Conservation (phyloP, 495 filamentous ascomycete genomes). For the Entonaema liquescens region DNA sequence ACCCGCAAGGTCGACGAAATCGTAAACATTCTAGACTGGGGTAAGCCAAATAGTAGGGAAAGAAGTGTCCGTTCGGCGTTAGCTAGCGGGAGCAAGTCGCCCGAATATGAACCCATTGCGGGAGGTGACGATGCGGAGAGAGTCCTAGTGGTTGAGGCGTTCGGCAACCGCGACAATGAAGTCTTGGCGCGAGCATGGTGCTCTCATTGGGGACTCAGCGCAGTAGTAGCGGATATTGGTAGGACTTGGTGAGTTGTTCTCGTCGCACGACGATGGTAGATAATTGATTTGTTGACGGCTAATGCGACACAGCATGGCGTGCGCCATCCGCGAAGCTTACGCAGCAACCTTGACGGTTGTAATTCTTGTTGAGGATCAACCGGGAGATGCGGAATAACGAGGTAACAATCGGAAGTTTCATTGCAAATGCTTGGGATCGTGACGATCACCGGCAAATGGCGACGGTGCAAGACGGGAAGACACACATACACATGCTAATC, state of each 20-base stretch:
- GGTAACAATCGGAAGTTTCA: constrained; percentile 19
- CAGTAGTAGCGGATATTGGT: constrained; percentile 70
- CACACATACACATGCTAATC: constrained; percentile 13
- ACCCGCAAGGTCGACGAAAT: constrained; percentile 65
- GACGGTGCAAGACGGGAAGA: constrained; percentile 7
- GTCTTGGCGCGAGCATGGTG: constrained; percentile 79
- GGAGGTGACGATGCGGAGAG: constrained; percentile 59
- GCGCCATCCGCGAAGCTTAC: constrained; percentile 75
- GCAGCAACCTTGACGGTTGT: constrained; percentile 74
- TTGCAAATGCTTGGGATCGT: constrained; percentile 5
- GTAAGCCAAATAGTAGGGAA: constrained; percentile 43
- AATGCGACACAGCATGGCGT: constrained; percentile 62
- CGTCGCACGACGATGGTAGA: constrained; percentile 34
- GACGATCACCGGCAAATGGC: constrained; percentile 1
- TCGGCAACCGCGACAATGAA: constrained; percentile 75
- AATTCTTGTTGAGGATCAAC: constrained; percentile 66
- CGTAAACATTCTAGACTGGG: constrained; percentile 70
- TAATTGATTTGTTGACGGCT: constrained; percentile 20
- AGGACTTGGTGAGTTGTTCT: constrained; percentile 66
- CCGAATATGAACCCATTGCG: constrained; percentile 13
- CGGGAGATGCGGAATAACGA: constrained; percentile 48
- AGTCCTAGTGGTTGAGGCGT: constrained; percentile 74
- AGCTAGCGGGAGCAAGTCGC: constrained; percentile 27
- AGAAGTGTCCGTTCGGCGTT: constrained; percentile 37
- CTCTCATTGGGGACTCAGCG: constrained; percentile 71